A percentile compares a stretch with the other conserved stretches of the same genome.
Conservation (phyloP, 257 asterid genomes). For the Solanum piurae region DNA sequence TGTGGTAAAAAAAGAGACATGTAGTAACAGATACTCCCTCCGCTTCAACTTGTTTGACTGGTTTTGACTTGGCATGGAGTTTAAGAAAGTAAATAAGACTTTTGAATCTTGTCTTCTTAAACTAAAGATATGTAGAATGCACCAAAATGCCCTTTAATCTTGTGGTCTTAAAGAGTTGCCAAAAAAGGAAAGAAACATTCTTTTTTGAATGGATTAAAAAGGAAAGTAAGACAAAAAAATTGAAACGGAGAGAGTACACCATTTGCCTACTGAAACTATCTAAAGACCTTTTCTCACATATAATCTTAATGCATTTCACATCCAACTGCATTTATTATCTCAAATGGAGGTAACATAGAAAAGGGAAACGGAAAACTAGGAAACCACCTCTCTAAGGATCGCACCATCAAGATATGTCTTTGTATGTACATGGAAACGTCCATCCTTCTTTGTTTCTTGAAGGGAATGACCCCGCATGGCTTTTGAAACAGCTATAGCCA, state of each 20-base stretch:
- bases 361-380: not conserved
- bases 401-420: slow-evolving; percentile 97
- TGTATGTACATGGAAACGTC: slow-evolving; percentile 94
- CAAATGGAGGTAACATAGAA: not conserved
- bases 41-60: not conserved
- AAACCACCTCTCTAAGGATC: slow-evolving; percentile 78
- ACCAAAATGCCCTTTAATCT: not conserved
- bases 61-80: not conserved
- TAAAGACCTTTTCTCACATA: not conserved
- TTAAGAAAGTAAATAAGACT: not conserved
- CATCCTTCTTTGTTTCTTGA: slow-evolving; percentile 98
- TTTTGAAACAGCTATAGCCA: slow-evolving; percentile 95
- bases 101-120: not conserved
- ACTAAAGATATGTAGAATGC: not conserved
- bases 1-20: not conserved
- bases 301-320: not conserved
- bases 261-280: not conserved
- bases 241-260: not conserved
- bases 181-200: not conserved
- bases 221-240: not conserved
- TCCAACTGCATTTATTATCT: not conserved
- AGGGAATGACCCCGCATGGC: slow-evolving; percentile 95
- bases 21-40: not conserved
- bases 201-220: not conserved
- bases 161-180: not conserved